Evolutionary conservation across 169 alveolate genomes (phyloP).

Genomic region (Neospora caninum): DNA sequence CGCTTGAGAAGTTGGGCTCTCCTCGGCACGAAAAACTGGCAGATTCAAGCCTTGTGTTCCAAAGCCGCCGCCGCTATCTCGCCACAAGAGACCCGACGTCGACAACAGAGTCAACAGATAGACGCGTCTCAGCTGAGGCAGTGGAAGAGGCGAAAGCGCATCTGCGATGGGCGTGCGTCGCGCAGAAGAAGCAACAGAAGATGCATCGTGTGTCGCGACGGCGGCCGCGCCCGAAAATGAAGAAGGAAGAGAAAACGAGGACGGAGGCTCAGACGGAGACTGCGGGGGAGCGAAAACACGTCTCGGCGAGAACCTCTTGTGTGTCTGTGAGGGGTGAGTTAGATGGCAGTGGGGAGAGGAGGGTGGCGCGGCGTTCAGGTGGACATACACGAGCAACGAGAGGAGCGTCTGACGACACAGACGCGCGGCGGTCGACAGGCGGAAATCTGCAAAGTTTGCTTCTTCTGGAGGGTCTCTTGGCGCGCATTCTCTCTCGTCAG

Average conservation of each 20-base stretch:
- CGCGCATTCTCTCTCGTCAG: neutral
- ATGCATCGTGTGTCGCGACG: too few species aligned
- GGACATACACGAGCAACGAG: constrained; percentile 1
- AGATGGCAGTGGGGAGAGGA: neutral
- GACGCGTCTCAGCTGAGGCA: neutral
- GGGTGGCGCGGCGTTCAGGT: neutral
- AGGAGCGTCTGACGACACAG: constrained; percentile 13
- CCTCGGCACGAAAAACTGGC: neutral
- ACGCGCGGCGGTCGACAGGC: constrained; percentile 3
- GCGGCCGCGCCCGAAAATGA: too few species aligned
- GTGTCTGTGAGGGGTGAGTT: too few species aligned
- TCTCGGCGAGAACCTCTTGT: too few species aligned
- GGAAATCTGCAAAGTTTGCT: neutral
- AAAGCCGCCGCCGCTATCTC: neutral
- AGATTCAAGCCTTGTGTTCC: neutral
- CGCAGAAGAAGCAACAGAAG: too few species aligned
- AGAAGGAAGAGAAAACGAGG: too few species aligned
- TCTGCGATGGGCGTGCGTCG: neutral
- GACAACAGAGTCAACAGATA: neutral
- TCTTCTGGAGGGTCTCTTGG: neutral
- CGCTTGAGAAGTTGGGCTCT: neutral
- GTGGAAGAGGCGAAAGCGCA: neutral
- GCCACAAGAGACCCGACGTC: neutral
- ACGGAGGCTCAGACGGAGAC: neutral
- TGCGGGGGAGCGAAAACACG: too few species aligned